Evolutionary conservation across 1,284 basidiomycete genomes (phyloP).

Genomic region (Trichosporon ovoides): DNA sequence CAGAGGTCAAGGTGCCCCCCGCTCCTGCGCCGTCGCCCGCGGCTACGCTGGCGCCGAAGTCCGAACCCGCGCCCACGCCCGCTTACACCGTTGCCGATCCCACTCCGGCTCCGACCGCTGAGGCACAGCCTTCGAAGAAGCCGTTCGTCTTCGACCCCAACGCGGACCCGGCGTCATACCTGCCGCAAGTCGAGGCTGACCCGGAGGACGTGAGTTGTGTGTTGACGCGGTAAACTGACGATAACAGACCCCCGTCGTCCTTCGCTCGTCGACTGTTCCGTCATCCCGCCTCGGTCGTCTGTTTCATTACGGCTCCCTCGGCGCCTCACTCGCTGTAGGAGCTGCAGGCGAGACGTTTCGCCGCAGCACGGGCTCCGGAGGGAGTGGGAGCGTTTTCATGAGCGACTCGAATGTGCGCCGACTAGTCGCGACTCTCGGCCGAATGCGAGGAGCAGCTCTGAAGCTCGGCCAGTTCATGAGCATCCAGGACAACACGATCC

Average conservation of each 20-base stretch:
- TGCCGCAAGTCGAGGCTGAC: constrained; percentile 13
- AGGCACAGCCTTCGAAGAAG: not conserved
- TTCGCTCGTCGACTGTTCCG: constrained; percentile 58
- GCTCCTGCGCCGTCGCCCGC: not conserved
- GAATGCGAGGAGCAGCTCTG: constrained; percentile 93
- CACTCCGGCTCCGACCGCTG: no score
- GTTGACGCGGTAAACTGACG: not conserved
- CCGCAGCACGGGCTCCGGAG: constrained; percentile 38
- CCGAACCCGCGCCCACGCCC: not conserved
- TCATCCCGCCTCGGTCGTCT: constrained; percentile 78
- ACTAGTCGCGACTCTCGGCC: constrained; percentile 82
- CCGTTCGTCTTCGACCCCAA: not conserved
- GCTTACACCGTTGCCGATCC: no score
- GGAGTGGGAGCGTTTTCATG: constrained; percentile 59
- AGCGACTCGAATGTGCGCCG: constrained; percentile 84
- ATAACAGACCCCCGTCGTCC: constrained; percentile 28
- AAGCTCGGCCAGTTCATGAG: constrained; percentile 97
- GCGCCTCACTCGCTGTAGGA: constrained; percentile 49
- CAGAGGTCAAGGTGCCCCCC: not conserved
- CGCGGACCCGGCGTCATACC: constrained; percentile 5
- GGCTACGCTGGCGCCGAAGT: not conserved
- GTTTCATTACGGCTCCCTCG: constrained; percentile 76
- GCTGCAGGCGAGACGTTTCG: constrained; percentile 51
- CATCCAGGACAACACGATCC: constrained; percentile 87
- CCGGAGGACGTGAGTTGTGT: constrained; percentile 14